Evolutionary conservation across 2,329 filamentous ascomycete species (phyloP).

Genomic region (Fusarium burgessii): DNA sequence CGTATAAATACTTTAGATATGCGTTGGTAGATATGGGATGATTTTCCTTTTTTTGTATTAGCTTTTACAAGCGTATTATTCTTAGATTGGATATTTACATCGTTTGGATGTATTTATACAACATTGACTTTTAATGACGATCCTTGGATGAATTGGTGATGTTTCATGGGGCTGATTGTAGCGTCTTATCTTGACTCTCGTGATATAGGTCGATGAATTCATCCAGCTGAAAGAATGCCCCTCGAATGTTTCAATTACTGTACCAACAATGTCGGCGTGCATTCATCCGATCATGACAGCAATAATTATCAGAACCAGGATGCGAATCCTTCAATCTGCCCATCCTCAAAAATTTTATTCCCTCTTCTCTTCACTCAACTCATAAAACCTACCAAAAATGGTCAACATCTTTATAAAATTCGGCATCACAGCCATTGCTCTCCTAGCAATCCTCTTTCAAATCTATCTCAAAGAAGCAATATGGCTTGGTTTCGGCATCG

Average conservation of each 20-base stretch:
- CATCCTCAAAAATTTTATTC: not conserved
- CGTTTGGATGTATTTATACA: conserved; percentile 2
- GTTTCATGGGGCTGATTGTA: not conserved
- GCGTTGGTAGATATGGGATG: conserved; percentile 26
- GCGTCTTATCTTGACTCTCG: not conserved
- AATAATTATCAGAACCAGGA: not conserved
- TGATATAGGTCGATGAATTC: not conserved
- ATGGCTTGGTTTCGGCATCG: conserved; percentile 42
- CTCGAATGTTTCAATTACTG: rapidly evolving
- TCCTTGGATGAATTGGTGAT: not conserved
- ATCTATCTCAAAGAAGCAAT: conserved; percentile 39
- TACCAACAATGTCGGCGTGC: not conserved
- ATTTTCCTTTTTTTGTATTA: conserved; percentile 4
- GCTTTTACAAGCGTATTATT: conserved; percentile 3
- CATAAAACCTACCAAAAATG: conserved; percentile 6
- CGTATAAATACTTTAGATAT: conserved; percentile 11
- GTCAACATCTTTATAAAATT: conserved; percentile 10
- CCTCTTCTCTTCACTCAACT: not conserved
- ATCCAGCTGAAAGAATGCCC: not conserved
- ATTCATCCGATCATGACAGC: not conserved
- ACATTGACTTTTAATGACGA: conserved; percentile 14
- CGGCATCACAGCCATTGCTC: conserved; percentile 19
- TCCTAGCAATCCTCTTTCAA: conserved; percentile 41
- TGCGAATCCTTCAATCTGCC: not conserved
- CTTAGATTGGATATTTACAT: conserved; percentile 12